phyloP scores from a whole-genome alignment of 805 yeast genomes.

The Monosporozyma siamensis region DNA sequence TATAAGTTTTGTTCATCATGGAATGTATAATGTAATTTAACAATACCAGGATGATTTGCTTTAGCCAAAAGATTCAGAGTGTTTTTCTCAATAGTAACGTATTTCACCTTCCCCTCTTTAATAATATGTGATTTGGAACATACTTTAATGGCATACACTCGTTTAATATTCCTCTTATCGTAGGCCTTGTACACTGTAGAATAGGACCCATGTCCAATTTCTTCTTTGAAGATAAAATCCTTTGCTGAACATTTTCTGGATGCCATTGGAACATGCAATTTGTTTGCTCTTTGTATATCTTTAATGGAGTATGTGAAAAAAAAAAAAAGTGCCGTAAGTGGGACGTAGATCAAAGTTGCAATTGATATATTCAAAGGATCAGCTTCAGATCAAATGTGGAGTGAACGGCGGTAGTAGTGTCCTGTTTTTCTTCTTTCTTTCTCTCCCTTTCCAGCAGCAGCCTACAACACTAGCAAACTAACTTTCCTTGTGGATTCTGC shows the following conservation, averaged over 20 bases:
- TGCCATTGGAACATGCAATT: slow-evolving; percentile 6
- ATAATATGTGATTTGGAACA: slow-evolving; percentile 88
- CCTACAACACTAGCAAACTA: too few relatives aligned
- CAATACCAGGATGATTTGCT: slow-evolving; percentile 92
- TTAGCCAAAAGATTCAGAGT: slow-evolving; percentile 62
- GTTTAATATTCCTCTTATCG: slow-evolving; percentile 43
- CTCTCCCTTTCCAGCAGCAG: too few relatives aligned
- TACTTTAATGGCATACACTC: slow-evolving; percentile 80
- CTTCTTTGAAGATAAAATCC: slow-evolving; percentile 28
- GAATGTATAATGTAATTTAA: slow-evolving; percentile 84
- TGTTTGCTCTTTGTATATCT: not conserved
- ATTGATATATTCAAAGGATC: too few relatives aligned
- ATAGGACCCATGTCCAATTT: slow-evolving; percentile 88
- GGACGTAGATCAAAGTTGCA: not conserved
- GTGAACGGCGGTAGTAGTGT: too few relatives aligned
- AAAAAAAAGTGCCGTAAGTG: not conserved
- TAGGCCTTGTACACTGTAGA: slow-evolving; percentile 87
- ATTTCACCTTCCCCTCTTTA: slow-evolving; percentile 87
- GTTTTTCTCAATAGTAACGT: slow-evolving; percentile 90
- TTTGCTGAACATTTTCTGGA: slow-evolving; percentile 26
- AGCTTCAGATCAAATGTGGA: too few relatives aligned
- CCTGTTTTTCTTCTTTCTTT: too few relatives aligned
- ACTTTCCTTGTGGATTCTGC: too few relatives aligned
- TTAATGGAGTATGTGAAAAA: not conserved
- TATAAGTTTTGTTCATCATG: slow-evolving; percentile 84